Base-by-base conservation (phyloP, 2,329 filamentous ascomycete species). In the Neopestalotiopsis sp. region DNA sequence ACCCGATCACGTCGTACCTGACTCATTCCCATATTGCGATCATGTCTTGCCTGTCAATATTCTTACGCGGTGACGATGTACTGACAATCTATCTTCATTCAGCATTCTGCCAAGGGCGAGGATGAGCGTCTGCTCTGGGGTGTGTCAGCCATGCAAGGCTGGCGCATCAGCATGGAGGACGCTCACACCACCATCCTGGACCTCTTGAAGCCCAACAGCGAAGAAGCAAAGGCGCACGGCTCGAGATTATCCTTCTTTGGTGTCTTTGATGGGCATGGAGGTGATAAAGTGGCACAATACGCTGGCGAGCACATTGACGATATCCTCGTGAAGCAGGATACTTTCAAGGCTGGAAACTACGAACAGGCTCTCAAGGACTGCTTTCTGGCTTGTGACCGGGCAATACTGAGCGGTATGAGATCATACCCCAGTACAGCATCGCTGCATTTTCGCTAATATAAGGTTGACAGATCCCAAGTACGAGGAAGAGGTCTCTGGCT, bases 131-230 rank as follows among this genome's bases (percentile, higher is more conserved):
- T 97, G 80, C 84, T 96, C 80, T 99, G 93, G 82, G 96, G 96
- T 79, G 91, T 98, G 74, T 99, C 96, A 74, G 94, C 94, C 83
- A 99, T 99, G 96, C 96, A 99, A 84, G 96, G 96, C 86, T 99
- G 96, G 96, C 93, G 96, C 85, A 98, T 99, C 84, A 97, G 94
- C 86, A 99, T 99, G 96, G 96, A 99, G 82, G 96, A 99, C 81
- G 91, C 96, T 72, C 96, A 99, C 84, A 94, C 93, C 71, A 89
- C 93, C 68, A 85, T 98, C 66, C 92, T 99, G 79, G 94, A 98
- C 82, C 90, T 98, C 74, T 89, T 96, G 77, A 85, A 90, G 70
- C 77, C 80, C 69, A 77, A 82, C 69, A 79, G 79, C 70, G 80
- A 91, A 67, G 86, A 89, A 32, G 84, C 90, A 73, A 88, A 91